Evolutionary conservation across 176 grass and related monocot genomes (phyloP).

Genomic region (Elymus sibiricus): DNA sequence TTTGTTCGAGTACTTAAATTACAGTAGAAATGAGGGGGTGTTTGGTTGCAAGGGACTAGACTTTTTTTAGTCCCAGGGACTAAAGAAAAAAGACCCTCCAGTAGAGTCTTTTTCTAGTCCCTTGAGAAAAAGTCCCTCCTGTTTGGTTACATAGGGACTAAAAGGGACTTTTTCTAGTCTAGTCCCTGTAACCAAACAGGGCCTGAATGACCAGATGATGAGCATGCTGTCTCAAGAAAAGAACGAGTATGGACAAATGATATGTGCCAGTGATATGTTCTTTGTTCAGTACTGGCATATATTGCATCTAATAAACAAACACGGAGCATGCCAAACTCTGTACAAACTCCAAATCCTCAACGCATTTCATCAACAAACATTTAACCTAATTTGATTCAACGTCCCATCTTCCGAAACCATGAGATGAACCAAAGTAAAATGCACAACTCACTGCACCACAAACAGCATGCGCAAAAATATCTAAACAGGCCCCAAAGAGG

Average conservation of each 20-base stretch:
- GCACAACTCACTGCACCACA: not conserved
- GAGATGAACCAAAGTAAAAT: not conserved
- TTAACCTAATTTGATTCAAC: not conserved
- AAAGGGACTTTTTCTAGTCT: too few species aligned
- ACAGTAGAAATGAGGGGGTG: not conserved
- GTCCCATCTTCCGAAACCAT: not conserved
- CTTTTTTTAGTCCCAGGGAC: too few species aligned
- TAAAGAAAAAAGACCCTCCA: too few species aligned
- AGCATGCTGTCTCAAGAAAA: not conserved
- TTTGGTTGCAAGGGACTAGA: too few species aligned
- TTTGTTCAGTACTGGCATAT: not conserved
- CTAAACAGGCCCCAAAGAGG: not conserved
- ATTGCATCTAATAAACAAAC: not conserved
- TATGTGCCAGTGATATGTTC: not conserved
- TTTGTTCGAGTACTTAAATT: not conserved
- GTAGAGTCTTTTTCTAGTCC: too few species aligned
- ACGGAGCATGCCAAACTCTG: not conserved
- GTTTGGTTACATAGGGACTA: too few species aligned
- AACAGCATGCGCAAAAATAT: not conserved
- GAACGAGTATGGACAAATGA: not conserved
- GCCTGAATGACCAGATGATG: conserved; percentile 4
- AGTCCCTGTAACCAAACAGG: too few species aligned
- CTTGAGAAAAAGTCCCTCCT: too few species aligned
- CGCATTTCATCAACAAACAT: not conserved
- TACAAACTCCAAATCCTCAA: not conserved